Evolutionary conservation across 208 protist species (phyloP), one percentile per base, ranked within the genome.

Genomic region (Crithidia thermophila): DNA sequence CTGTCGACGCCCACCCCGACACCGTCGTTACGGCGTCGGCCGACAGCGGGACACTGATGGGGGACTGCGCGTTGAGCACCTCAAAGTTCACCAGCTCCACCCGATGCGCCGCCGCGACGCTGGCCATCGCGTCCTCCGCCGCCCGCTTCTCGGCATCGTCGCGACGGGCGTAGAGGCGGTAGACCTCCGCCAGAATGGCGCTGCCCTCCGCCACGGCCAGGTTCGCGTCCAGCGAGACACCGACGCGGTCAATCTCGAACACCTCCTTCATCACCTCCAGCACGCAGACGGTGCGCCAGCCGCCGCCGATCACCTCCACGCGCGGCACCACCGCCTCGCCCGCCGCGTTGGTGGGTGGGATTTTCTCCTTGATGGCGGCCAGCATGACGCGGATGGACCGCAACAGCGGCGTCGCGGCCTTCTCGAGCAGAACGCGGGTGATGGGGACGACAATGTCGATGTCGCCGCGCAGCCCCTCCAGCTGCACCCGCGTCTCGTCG

Each of bases 301-400:
- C 84, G 20, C 82, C 84, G 28, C 87, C 87, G 40, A 93, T 82
- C 46, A 85, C 80, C 75, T 93, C 87, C 7, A 93, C 79, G 23
- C 82, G 79, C 21, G 72, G 58, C 18, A 67, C 64, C 4, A 34
- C 66, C 10, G 45, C 33, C 45, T 60, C 49, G 13, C 28, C 58
- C 4, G 39, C 25, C 9, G 42, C 66, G 34, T 55, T 37, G 27
- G 39, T 51, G 3, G 40, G n/a, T 11, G 62, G 34, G 27, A 62
- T 30, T 13, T 60, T 61, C 25, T 65, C 74, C 58, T 81, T 71
- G 36, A 79, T 64, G 18, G 42, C 28, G 7, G 50, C 33, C 39
- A 90, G 72, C 79, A 86, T 83, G 20, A 66, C 61, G 8, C 63
- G 58, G 31, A 90, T 40, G 0, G 66, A 75, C 7, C 40, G 33